phyloP scores from a whole-genome alignment of 352 stramenopile genomes.

The Globisporangium echinulatum region DNA sequence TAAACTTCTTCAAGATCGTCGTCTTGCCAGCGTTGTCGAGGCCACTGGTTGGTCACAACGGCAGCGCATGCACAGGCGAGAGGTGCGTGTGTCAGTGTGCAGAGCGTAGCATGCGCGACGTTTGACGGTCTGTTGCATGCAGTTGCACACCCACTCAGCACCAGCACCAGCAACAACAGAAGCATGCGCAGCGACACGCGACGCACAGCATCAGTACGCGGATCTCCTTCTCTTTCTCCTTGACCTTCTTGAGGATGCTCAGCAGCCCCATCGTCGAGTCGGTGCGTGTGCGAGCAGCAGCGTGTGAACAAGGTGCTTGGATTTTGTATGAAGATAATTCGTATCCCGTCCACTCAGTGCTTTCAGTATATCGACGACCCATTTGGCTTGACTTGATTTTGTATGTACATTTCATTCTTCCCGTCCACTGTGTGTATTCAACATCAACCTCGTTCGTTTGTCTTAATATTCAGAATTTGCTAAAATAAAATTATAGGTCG shows the following conservation, averaged over 20 bases:
- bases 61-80: not conserved
- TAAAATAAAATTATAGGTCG: too few relatives aligned
- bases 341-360: too few relatives aligned
- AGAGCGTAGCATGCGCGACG: not conserved
- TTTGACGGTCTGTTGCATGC: not conserved
- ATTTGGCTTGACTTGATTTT: too few relatives aligned
- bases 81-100: not conserved
- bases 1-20: slow-evolving; percentile 97
- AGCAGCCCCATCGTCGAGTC: slow-evolving; percentile 76
- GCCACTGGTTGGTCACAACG: slow-evolving; percentile 45
- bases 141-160: not conserved
- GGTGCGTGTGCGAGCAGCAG: too few relatives aligned
- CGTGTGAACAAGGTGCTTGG: too few relatives aligned
- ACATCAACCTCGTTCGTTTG: too few relatives aligned
- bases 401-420: too few relatives aligned
- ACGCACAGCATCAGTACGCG: slow-evolving; percentile 95
- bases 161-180: not conserved
- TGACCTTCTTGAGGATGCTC: slow-evolving; percentile 96
- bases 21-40: slow-evolving; percentile 99
- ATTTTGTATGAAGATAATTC: too few relatives aligned
- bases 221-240: slow-evolving; percentile 99
- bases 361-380: too few relatives aligned
- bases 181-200: not conserved
- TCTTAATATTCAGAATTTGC: too few relatives aligned
- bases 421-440: too few relatives aligned